Percentiles rank a stretch among this genome's conserved stretches.
Conservation (phyloP, 1,284 basidiomycete genomes). For the Puccinia novopanici region DNA sequence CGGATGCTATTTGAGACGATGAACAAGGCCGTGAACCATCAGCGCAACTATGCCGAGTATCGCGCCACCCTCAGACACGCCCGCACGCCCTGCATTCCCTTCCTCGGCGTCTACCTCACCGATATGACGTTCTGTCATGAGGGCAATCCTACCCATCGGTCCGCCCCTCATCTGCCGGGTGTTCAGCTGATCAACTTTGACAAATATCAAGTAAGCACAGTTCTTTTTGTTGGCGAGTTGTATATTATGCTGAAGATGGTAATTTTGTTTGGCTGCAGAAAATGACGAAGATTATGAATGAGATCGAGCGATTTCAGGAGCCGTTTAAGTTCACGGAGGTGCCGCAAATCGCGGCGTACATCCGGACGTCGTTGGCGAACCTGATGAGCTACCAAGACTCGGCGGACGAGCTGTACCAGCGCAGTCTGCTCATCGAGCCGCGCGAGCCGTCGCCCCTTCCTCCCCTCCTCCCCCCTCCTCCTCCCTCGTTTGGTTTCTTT, state of each 20-base stretch:
- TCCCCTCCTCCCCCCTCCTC: background rate
- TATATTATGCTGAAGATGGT: background rate
- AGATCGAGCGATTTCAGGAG: conserved; percentile 90
- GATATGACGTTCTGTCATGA: conserved; percentile 94
- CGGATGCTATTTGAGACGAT: conserved; percentile 75
- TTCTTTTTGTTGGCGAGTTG: too few species aligned
- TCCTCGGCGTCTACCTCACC: conserved; percentile 84
- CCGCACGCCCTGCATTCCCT: conserved; percentile 82
- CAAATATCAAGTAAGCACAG: conserved; percentile 68
- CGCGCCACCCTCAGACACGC: conserved; percentile 71
- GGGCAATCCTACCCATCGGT: conserved; percentile 82
- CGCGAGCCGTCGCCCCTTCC: conserved; percentile 1
- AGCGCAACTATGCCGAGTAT: conserved; percentile 89
- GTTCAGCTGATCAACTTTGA: conserved; percentile 92
- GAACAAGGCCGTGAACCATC: conserved; percentile 81
- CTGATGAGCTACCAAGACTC: conserved; percentile 31
- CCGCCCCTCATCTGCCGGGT: conserved; percentile 70
- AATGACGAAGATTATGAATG: conserved; percentile 61
- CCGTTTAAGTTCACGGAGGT: conserved; percentile 79
- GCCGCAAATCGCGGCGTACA: conserved; percentile 76
- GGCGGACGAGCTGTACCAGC: conserved; percentile 43
- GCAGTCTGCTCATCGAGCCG: conserved; percentile 42
- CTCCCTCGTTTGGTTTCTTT: background rate
- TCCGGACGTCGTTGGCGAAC: conserved; percentile 59
- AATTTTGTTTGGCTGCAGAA: conserved; percentile 42